Percentiles rank a stretch among this genome's conserved stretches.
Conservation (phyloP, 352 stramenopile species). For the Peronosclerospora sorghi region DNA sequence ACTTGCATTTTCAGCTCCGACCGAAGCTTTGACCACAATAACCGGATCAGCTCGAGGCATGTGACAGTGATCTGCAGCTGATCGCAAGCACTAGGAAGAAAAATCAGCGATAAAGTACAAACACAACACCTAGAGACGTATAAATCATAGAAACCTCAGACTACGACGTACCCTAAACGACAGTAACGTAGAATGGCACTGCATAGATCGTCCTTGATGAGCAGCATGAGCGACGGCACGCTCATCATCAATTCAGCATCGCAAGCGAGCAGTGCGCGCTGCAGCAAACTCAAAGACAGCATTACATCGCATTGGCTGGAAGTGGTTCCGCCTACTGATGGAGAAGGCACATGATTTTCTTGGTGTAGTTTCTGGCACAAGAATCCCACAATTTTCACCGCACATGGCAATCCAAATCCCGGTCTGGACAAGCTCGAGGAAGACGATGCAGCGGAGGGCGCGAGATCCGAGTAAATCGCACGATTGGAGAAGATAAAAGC, state of each 20-base stretch:
- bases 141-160: too few relatives aligned
- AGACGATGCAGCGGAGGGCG: background rate
- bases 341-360: slow-evolving; percentile 19
- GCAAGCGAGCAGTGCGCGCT: slow-evolving; percentile 40
- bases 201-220: slow-evolving; percentile 79
- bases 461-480: slow-evolving; percentile 32
- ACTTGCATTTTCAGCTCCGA: slow-evolving; percentile 71
- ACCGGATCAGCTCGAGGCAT: slow-evolving; percentile 47
- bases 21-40: slow-evolving; percentile 71
- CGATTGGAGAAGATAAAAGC: slow-evolving; percentile 51
- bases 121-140: too few relatives aligned
- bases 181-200: slow-evolving; percentile 60
- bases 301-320: slow-evolving; percentile 47
- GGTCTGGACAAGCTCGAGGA: slow-evolving; percentile 3
- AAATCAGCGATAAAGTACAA: background rate
- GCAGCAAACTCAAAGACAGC: slow-evolving; percentile 58
- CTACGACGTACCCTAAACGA: slow-evolving; percentile 42
- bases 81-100: slow-evolving; percentile 27
- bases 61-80: slow-evolving; percentile 46
- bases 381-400: slow-evolving; percentile 71
- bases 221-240: slow-evolving; percentile 63
- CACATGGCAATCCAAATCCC: slow-evolving; percentile 62
- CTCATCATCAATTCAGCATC: slow-evolving; percentile 34
- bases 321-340: slow-evolving; percentile 7
- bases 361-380: slow-evolving; percentile 72